Evolutionary conservation across 257 asterid genomes (phyloP).

Genomic region (Vinca minor): DNA sequence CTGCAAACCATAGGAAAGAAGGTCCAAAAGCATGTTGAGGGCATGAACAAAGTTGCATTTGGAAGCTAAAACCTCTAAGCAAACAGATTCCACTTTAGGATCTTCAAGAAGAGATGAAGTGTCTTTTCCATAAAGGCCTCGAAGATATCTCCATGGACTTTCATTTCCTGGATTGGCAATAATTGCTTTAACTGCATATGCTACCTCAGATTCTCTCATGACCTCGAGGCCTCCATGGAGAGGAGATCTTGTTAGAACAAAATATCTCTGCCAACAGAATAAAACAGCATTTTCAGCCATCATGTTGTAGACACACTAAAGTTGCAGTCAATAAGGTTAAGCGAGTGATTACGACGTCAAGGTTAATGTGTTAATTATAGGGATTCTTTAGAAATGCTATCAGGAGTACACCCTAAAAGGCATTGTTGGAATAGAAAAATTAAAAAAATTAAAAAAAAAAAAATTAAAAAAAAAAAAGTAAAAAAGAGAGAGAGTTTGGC

Average conservation of each 20-base stretch:
- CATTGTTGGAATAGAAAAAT: background rate
- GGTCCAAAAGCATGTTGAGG: constrained; percentile 69
- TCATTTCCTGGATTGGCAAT: constrained; percentile 65
- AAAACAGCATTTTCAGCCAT: background rate
- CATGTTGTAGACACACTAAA: background rate
- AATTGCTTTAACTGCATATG: constrained; percentile 60
- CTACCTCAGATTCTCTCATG: constrained; percentile 73
- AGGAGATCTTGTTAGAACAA: constrained; percentile 75
- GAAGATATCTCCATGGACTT: constrained; percentile 94
- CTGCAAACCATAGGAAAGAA: constrained; percentile 48
- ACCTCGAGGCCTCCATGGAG: constrained; percentile 59
- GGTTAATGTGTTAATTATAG: background rate
- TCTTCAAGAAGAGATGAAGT: constrained; percentile 37
- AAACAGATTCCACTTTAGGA: constrained; percentile 58
- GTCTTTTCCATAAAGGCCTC: constrained; percentile 62
- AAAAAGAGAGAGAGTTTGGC: background rate
- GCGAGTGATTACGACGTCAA: background rate
- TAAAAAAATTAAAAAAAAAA: too few species aligned
- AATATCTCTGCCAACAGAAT: constrained; percentile 52
- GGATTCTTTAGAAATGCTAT: background rate
- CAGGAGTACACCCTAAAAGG: background rate
- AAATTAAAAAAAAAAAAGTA: too few species aligned
- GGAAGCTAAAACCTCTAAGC: constrained; percentile 45
- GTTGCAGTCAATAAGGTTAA: background rate
- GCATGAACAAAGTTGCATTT: constrained; percentile 47